phyloP scores from a whole-genome alignment of 306 rosid species.

The Parietaria judaica region DNA sequence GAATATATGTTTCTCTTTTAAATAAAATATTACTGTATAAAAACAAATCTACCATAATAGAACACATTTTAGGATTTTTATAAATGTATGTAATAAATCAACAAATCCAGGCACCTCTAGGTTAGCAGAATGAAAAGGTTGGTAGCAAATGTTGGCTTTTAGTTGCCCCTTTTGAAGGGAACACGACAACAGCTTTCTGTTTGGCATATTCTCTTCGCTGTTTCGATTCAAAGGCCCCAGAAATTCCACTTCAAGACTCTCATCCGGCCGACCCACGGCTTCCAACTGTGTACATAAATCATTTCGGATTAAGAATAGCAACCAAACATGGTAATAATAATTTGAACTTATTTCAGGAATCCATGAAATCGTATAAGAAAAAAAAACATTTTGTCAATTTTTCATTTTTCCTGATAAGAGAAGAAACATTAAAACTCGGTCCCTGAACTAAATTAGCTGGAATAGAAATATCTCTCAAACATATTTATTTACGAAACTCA shows the following conservation, averaged over 20 bases:
- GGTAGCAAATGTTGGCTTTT: conserved; percentile 54
- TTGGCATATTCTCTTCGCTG: conserved; percentile 37
- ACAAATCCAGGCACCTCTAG: conserved; percentile 61
- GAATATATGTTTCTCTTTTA: neutral
- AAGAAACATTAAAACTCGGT: no score
- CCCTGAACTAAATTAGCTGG: no score
- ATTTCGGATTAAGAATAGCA: no score
- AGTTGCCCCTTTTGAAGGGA: conserved; percentile 78
- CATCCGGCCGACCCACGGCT: conserved; percentile 86
- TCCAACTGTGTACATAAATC: conserved; percentile 61
- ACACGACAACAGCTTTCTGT: conserved; percentile 52
- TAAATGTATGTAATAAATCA: conserved; percentile 8
- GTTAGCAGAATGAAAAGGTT: conserved; percentile 65
- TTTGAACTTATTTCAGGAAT: no score
- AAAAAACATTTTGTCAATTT: no score
- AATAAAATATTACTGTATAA: no score
- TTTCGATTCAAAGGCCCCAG: conserved; percentile 59
- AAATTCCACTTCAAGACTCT: conserved; percentile 71
- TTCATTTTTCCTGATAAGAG: no score
- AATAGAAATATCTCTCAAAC: neutral
- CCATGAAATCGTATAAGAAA: no score
- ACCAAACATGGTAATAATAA: no score
- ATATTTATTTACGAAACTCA: neutral
- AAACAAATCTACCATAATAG: conserved; percentile 5
- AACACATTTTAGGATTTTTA: conserved; percentile 14